Base-by-base conservation (phyloP, 768 basidiomycete genomes). In the Tricholoma furcatifolium region DNA sequence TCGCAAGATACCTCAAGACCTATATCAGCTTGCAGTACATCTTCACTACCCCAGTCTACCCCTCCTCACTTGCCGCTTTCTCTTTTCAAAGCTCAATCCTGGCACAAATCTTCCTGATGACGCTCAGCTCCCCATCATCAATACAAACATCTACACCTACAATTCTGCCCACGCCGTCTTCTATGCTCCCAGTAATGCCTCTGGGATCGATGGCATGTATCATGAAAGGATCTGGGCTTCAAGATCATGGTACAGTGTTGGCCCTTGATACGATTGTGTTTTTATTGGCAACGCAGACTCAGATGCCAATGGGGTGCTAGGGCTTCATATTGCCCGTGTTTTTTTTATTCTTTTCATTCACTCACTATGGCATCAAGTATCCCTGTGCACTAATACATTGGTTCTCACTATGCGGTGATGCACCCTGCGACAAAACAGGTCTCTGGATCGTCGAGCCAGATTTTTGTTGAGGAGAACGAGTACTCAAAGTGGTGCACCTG, bases 261-360 rank as follows among this genome's bases (percentile, higher is more conserved):
- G 58, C 3, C 41, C 60, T 15, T 56, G 65, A 2, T 66, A 62
- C 51, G 69, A 73, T 47, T 66, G 62, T 49, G 57, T 65, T 17
- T 64, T 67, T 20, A 52, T 68, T 23, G 62, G 62, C 6, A 48
- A 55, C 23, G 62, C 60, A 39, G 62, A 64, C 14, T 27, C 48
- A 14, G 47, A 53, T 47, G 41, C 30, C 0, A 47, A 51, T 9
- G 44, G 49, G 2, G 24, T 54, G 14, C 12, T 15, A 17, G 53
- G 53, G 17, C 27, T 54, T 14, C 47, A 54, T 27, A 43, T 43
- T 12, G 47, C 53, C 11, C 41, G 47, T 2, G 47, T 54, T 18
- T 15, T 50, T 54, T 38, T 43, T 1, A n/a, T 43, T 43, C 14
- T 6, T n/a, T n/a, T n/a, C n/a, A n/a, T n/a, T n/a, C n/a, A n/a